Base-by-base conservation (phyloP, 805 yeast species). In the Barnettozyma californica region DNA sequence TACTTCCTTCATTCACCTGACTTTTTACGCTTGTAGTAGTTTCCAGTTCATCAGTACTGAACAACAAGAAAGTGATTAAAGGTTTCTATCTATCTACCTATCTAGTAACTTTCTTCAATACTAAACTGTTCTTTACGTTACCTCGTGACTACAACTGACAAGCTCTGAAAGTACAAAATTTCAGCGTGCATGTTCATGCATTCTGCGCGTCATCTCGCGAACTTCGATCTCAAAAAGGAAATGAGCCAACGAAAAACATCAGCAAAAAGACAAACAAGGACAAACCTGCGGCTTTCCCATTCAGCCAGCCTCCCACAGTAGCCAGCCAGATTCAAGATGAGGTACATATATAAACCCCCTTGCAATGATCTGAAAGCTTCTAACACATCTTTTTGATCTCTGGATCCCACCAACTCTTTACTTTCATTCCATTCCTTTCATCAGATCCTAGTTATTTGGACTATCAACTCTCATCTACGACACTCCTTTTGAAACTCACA, bases 401-500 rank as follows among this genome's bases (percentile, higher is more conserved):
- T 41, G 19, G 38, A 21, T 20, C 19, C 20, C 38, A 42, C 39
- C 27, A 42, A 34, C 45, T 25, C 16, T 25, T 23, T 21, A 27
- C 34, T 16, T 16, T 40, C 31, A 25, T 43, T 33, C 29, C 18
- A 42, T 40, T 23, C 35, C 19, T 29, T 18, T 34, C 20, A 23
- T 25, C 19, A 19, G 23, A 31, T 41, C 44, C 19, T 9, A 43
- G 23, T n/a, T n/a, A 23, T 20, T 34, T 36, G 40, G 46, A 26
- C 34, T 25, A 20, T 11, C 39, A 33, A 21, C 39, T 13, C 31
- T 13, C 13, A 29, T 4, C 33, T 13, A 7, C 4, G 7, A 5
- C 46, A 44, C 42, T 37, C 42, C 5, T 41, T 44, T 29, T 18
- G n/a, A 37, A 37, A n/a, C 18, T 19, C 19, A 21, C 19, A 21